Evolutionary conservation across 169 alveolate genomes (phyloP).

Genomic region (Plasmodium malariae): DNA sequence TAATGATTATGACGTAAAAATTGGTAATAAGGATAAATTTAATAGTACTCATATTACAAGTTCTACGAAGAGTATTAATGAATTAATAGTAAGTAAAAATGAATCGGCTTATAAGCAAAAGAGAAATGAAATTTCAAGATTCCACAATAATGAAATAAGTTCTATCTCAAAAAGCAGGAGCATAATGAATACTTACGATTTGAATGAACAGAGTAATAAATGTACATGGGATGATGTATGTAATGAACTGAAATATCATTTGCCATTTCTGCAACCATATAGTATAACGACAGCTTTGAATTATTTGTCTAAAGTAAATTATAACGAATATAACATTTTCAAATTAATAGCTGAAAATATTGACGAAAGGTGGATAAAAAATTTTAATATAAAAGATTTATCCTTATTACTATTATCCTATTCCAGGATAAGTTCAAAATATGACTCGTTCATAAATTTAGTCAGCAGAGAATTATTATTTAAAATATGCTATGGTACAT

Average conservation of each 20-base stretch:
- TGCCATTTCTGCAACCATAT: slow-evolving; percentile 76
- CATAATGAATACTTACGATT: neutral
- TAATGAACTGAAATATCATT: slow-evolving; percentile 52
- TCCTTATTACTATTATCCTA: slow-evolving; percentile 61
- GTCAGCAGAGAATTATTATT: slow-evolving; percentile 75
- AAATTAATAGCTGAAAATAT: slow-evolving; percentile 63
- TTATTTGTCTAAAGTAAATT: slow-evolving; percentile 72
- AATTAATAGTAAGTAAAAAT: neutral
- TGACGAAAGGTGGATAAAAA: slow-evolving; percentile 76
- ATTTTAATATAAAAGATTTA: slow-evolving; percentile 75
- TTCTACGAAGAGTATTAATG: neutral
- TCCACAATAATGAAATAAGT: slow-evolving; percentile 23
- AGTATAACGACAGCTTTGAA: slow-evolving; percentile 61
- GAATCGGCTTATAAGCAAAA: neutral
- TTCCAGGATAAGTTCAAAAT: slow-evolving; percentile 53
- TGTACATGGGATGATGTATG: slow-evolving; percentile 43
- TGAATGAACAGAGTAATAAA: neutral
- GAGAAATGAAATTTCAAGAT: neutral
- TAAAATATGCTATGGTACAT: slow-evolving; percentile 49
- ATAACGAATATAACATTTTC: slow-evolving; percentile 66
- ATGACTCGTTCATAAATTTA: slow-evolving; percentile 61
- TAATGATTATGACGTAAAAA: neutral
- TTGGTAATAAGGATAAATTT: neutral
- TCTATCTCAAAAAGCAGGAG: neutral
- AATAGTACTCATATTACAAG: neutral